Evolutionary conservation across 306 rosid genomes (phyloP).

Genomic region (Neltuma alba): DNA sequence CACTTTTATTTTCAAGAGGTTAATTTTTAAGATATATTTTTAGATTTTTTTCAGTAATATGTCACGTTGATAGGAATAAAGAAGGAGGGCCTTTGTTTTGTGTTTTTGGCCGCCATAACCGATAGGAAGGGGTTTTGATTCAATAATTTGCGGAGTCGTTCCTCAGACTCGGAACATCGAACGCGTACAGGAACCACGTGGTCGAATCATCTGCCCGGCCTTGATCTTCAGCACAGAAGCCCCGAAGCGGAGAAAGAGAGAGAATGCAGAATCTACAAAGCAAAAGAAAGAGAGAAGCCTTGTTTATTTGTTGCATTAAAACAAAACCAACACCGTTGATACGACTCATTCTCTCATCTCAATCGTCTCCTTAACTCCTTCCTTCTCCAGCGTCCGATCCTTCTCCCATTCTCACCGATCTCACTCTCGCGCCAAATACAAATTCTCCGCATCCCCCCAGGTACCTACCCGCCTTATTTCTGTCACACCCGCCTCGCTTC

Average conservation of each 20-base stretch:
- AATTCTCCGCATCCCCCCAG: slow-evolving; percentile 44
- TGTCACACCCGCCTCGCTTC: neutral
- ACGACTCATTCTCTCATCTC: slow-evolving; percentile 64
- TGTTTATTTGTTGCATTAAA: slow-evolving; percentile 30
- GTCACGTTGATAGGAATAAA: too few relatives aligned
- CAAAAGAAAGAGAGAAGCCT: neutral
- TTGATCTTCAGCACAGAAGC: neutral
- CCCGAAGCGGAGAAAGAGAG: neutral
- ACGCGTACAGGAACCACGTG: neutral
- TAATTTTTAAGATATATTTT: too few relatives aligned
- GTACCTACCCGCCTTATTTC: slow-evolving; percentile 14
- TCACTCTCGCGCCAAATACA: slow-evolving; percentile 76
- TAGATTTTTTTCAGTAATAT: too few relatives aligned
- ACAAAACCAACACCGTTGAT: slow-evolving; percentile 95
- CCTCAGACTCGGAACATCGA: neutral
- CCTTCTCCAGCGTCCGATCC: slow-evolving; percentile 99
- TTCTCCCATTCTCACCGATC: slow-evolving; percentile 59
- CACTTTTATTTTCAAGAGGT: too few relatives aligned
- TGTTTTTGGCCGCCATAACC: too few relatives aligned
- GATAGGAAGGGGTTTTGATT: neutral
- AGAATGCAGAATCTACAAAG: neutral
- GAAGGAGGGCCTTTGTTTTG: too few relatives aligned
- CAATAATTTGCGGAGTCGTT: neutral
- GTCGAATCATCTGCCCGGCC: slow-evolving; percentile 14
- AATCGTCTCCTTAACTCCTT: slow-evolving; percentile 76